Conservation (phyloP, 2,329 filamentous ascomycete genomes). For the Phialocephala subalpina region DNA sequence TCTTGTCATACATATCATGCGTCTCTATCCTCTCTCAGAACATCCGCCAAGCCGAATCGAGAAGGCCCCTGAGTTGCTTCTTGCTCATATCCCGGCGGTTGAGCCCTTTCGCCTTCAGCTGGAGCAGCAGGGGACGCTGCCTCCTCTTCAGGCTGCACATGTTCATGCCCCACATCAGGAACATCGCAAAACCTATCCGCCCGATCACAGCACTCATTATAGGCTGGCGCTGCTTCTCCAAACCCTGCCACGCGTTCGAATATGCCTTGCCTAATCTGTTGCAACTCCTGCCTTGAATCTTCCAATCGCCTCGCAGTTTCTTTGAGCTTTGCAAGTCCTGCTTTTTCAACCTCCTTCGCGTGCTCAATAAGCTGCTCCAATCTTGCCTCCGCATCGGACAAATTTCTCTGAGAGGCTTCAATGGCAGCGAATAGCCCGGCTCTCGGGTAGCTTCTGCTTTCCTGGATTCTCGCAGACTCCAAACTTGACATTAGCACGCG, state of each 20-base stretch:
- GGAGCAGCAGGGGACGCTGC: neutral
- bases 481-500: neutral
- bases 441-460: neutral
- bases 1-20: neutral
- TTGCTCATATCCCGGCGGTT: neutral
- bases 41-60: neutral
- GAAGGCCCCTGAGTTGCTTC: neutral
- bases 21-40: neutral
- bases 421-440: neutral
- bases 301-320: slow-evolving; percentile 20
- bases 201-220: slow-evolving; percentile 24
- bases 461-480: neutral
- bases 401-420: neutral
- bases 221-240: slow-evolving; percentile 23
- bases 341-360: slow-evolving; percentile 13
- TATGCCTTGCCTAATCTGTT: slow-evolving; percentile 13
- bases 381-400: slow-evolving; percentile 1
- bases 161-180: slow-evolving; percentile 9
- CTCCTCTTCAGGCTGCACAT: neutral
- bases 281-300: slow-evolving; percentile 20
- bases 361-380: slow-evolving; percentile 8
- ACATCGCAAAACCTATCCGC: slow-evolving; percentile 14
- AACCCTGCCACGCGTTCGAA: slow-evolving; percentile 24
- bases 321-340: slow-evolving; percentile 8
- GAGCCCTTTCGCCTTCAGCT: neutral